These are phyloP conservation scores for Backusella westeae DNA, from an alignment of 192 early-diverging fungal species.

Conservation along the genomic window DNA sequence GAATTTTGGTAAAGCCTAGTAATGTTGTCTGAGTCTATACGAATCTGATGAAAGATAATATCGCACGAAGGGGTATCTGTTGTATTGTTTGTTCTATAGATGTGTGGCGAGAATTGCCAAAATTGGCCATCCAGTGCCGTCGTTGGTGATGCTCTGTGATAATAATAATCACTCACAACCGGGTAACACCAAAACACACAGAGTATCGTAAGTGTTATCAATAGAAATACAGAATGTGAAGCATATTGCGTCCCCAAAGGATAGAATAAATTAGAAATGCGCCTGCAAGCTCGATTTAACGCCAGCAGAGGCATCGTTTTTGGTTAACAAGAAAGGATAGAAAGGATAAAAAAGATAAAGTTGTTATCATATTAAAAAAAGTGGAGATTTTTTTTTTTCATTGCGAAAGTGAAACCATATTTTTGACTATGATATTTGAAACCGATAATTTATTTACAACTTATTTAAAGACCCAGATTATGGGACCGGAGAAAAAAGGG, in stretches of 20 bases:
- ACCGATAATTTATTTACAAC: conserved; percentile 5
- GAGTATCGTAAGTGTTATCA: not conserved
- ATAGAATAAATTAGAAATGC: conserved; percentile 5
- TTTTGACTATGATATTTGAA: conserved; percentile 6
- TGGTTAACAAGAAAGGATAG: not conserved
- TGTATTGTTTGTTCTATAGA: not conserved
- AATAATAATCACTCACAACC: not conserved
- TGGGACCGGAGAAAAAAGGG: not conserved
- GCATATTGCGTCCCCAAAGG: conserved; percentile 5
- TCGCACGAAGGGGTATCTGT: not conserved
- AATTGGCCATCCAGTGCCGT: conserved; percentile 11
- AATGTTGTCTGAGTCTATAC: conserved; percentile 1
- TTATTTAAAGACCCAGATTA: not conserved
- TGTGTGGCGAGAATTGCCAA: conserved; percentile 12
- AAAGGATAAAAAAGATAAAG: not conserved
- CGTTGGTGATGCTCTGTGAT: not conserved
- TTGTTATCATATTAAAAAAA: not conserved
- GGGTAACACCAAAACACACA: not conserved
- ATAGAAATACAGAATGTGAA: not conserved
- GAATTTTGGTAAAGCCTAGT: not conserved
- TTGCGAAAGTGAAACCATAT: conserved; percentile 2
- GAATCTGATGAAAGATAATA: conserved; percentile 12
- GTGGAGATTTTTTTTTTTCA: not conserved
- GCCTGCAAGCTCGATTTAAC: conserved; percentile 1
- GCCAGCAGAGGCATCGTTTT: conserved; percentile 2